Evolutionary conservation across 768 basidiomycete genomes (phyloP).

Genomic region (Lactifluus echinatus): DNA sequence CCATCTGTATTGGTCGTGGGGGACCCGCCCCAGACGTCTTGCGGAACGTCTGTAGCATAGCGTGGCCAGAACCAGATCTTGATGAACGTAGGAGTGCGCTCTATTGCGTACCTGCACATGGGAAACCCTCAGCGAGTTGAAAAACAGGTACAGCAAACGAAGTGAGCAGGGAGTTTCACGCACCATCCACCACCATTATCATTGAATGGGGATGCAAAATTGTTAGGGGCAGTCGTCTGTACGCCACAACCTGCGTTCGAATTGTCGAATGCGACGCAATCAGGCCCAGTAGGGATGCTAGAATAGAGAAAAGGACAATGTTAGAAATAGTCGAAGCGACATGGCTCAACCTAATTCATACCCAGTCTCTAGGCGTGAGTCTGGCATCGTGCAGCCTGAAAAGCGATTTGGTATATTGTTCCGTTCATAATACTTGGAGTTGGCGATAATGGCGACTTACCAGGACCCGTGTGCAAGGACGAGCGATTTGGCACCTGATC

Average conservation of each 20-base stretch:
- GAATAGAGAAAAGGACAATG: conserved; percentile 12
- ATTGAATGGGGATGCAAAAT: conserved; percentile 54
- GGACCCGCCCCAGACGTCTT: conserved; percentile 37
- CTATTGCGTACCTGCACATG: conserved; percentile 47
- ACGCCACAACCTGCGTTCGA: conserved; percentile 55
- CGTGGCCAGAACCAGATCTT: conserved; percentile 70
- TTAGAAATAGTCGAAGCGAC: not conserved
- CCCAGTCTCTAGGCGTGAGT: conserved; percentile 39
- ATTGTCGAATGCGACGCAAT: conserved; percentile 43
- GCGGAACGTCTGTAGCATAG: conserved; percentile 34
- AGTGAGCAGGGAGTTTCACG: conserved; percentile 10
- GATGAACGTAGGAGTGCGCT: conserved; percentile 47
- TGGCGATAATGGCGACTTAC: not conserved
- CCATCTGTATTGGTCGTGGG: conserved; percentile 37
- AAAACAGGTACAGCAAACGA: not conserved
- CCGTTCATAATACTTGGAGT: not conserved
- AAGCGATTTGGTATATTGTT: not conserved
- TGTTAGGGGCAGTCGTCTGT: conserved; percentile 29
- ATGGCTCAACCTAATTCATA: conserved; percentile 20
- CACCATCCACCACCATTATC: conserved; percentile 54
- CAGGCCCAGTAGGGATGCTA: conserved; percentile 28
- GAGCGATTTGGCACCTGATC: conserved; percentile 41
- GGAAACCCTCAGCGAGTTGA: not conserved
- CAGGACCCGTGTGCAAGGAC: conserved; percentile 47
- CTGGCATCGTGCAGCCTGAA: conserved; percentile 49